A percentile compares a stretch with the other conserved stretches of the same genome.
Conservation (phyloP, 371 early-diverging fungal species). For the Mucor plumbeus region DNA sequence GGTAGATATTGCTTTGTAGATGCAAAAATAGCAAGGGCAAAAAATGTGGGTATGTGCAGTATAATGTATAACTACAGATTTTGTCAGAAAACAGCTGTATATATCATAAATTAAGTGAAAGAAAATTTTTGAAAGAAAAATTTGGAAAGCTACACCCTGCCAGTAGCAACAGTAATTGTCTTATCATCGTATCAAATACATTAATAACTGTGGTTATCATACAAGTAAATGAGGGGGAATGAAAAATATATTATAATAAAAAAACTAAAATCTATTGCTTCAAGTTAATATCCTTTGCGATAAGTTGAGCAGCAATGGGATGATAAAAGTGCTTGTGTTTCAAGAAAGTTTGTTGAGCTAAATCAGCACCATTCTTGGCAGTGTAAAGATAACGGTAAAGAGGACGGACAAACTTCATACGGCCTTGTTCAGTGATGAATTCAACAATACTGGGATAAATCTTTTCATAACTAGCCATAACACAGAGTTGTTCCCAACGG, state of each 20-base stretch:
- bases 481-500: constrained; percentile 86
- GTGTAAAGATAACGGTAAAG: constrained; percentile 73
- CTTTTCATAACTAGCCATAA: constrained; percentile 77
- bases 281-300: constrained; percentile 82
- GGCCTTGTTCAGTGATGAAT: constrained; percentile 87
- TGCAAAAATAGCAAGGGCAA: too few species aligned
- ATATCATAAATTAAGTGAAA: too few species aligned
- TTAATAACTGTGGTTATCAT: too few species aligned
- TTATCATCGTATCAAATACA: too few species aligned
- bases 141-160: too few species aligned
- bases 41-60: too few species aligned
- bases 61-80: too few species aligned
- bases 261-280: constrained; percentile 34
- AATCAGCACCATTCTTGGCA: constrained; percentile 68
- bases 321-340: constrained; percentile 88
- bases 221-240: too few species aligned
- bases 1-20: too few species aligned
- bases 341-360: constrained; percentile 85
- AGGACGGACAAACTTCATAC: constrained; percentile 95
- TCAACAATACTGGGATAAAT: constrained; percentile 77
- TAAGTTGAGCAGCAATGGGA: constrained; percentile 87
- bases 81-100: too few species aligned
- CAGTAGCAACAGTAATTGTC: too few species aligned
- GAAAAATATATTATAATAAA: background rate
- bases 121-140: too few species aligned